These are phyloP conservation scores for Fusarium sarcochroum DNA, from an alignment of 2,329 filamentous ascomycete genomes.

Conservation along the genomic window DNA sequence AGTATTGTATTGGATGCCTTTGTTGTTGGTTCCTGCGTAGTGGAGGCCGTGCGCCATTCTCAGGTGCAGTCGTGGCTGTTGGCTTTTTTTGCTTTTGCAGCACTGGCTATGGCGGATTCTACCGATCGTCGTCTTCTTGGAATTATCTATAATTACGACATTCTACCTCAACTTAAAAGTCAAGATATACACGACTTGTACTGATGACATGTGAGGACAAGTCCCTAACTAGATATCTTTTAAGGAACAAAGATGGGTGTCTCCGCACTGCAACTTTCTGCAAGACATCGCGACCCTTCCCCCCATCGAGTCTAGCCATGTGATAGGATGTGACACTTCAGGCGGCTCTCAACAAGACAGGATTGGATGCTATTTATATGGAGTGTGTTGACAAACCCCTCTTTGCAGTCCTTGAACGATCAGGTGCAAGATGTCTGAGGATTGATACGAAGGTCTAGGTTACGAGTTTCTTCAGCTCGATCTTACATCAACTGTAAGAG, in stretches of 20 bases:
- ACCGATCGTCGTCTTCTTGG: not conserved
- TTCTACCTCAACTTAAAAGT: not conserved
- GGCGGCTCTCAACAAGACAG: constrained; percentile 29
- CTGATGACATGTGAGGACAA: constrained; percentile 14
- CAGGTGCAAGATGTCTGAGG: constrained; percentile 16
- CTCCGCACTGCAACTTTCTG: constrained; percentile 35
- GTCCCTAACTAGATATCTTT: not conserved
- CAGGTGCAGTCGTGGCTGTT: constrained; percentile 16
- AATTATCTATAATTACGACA: not conserved
- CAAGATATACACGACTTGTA: not conserved
- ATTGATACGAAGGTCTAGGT: constrained; percentile 18
- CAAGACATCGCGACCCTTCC: constrained; percentile 36
- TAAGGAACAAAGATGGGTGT: constrained; percentile 9
- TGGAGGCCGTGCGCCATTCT: constrained; percentile 25
- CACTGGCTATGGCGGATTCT: constrained; percentile 3
- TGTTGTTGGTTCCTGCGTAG: constrained; percentile 19
- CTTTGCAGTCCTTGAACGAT: constrained; percentile 7
- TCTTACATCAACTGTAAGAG: not conserved
- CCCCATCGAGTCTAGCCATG: constrained; percentile 42
- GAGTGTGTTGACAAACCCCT: constrained; percentile 31
- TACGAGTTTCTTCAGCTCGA: not conserved
- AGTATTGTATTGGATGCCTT: constrained; percentile 1
- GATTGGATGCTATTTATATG: constrained; percentile 25
- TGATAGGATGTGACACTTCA: constrained; percentile 41
- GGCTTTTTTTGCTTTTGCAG: constrained; percentile 12